These are phyloP conservation scores for Rhodomyrtus psidioides DNA, from an alignment of 441 rosid genomes.

Conservation along the genomic window DNA sequence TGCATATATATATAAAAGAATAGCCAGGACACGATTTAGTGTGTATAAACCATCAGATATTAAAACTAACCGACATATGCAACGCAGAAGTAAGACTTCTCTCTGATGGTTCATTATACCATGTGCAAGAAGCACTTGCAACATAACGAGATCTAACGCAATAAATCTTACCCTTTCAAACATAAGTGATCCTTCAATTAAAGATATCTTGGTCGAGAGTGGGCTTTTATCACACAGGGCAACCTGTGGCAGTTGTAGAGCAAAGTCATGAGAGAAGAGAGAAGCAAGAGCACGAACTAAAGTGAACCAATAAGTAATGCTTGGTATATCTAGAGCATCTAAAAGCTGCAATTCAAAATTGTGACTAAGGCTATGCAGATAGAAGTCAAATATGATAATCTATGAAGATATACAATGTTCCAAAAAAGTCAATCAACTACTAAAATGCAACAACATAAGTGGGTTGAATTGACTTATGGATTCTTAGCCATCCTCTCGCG, in stretches of 20 bases:
- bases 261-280: not conserved
- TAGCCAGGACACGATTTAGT: not conserved
- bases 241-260: conserved; percentile 35
- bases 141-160: not conserved
- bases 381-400: too few relatives aligned
- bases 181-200: conserved; percentile 50
- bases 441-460: too few relatives aligned
- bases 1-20: too few relatives aligned
- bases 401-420: too few relatives aligned
- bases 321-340: not conserved
- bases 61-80: conserved; percentile 39
- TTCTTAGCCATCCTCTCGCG: too few relatives aligned
- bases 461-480: too few relatives aligned
- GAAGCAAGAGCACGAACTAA: not conserved
- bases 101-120: not conserved
- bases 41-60: too few relatives aligned
- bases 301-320: not conserved
- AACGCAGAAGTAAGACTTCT: not conserved
- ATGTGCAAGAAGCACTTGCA: not conserved
- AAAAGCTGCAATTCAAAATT: not conserved
- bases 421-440: too few relatives aligned
- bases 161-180: conserved; percentile 65
- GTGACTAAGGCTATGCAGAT: too few relatives aligned
- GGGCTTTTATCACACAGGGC: conserved; percentile 85
- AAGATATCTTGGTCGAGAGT: conserved; percentile 74